Evolutionary conservation across 1,139 yeast species (phyloP).

Genomic region (Pichia sp.): DNA sequence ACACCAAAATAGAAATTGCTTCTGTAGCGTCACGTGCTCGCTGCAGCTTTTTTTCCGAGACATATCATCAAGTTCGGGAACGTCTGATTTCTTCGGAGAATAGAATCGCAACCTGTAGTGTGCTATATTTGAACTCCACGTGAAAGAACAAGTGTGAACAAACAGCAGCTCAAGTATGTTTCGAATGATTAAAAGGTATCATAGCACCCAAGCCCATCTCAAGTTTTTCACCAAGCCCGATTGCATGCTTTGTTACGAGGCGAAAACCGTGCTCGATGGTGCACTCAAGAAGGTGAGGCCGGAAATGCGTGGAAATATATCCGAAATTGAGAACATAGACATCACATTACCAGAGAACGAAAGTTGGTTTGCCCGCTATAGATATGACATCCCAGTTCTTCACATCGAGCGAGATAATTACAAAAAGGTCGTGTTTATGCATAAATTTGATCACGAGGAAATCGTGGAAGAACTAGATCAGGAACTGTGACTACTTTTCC

Average conservation of each 20-base stretch:
- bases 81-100: too few relatives aligned
- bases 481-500: constrained; percentile 23
- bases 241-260: constrained; percentile 76
- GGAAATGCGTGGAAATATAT: constrained; percentile 19
- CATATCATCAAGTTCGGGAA: too few relatives aligned
- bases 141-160: too few relatives aligned
- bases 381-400: constrained; percentile 87
- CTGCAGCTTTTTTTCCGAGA: too few relatives aligned
- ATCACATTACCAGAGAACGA: constrained; percentile 65
- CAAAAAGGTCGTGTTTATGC: constrained; percentile 68
- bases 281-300: constrained; percentile 34
- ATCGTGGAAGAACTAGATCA: constrained; percentile 44
- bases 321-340: constrained; percentile 52
- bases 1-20: too few relatives aligned
- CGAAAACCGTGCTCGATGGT: constrained; percentile 49
- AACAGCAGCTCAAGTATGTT: not conserved
- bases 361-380: constrained; percentile 73
- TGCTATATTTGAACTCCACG: too few relatives aligned
- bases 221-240: constrained; percentile 75
- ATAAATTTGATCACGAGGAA: constrained; percentile 59
- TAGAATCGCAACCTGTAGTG: too few relatives aligned
- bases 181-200: not conserved
- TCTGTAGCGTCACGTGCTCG: too few relatives aligned
- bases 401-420: constrained; percentile 57
- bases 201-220: constrained; percentile 29